phyloP scores from a whole-genome alignment of 1,284 basidiomycete species.

The Ceraceosorus guamensis region DNA sequence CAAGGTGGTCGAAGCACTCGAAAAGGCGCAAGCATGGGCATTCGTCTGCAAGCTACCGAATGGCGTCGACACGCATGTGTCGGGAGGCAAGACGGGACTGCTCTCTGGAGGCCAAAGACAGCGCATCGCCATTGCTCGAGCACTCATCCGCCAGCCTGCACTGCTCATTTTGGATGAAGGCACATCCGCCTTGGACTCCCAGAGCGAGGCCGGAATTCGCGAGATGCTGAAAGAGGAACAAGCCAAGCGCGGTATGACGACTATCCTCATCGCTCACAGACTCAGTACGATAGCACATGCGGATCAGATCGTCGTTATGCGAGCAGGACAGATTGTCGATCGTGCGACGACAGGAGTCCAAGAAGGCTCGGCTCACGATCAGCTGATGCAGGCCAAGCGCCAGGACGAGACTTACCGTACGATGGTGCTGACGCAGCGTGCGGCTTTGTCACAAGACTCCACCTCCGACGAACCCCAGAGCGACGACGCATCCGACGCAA shows the following conservation, averaged over 20 bases:
- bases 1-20: constrained; percentile 41
- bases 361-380: constrained; percentile 11
- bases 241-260: constrained; percentile 40
- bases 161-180: constrained; percentile 43
- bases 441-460: not conserved
- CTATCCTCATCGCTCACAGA: constrained; percentile 42
- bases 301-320: constrained; percentile 41
- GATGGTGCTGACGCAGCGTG: constrained; percentile 40
- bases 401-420: constrained; percentile 24
- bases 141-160: constrained; percentile 37
- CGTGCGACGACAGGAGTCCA: constrained; percentile 15
- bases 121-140: constrained; percentile 43
- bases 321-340: constrained; percentile 36
- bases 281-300: constrained; percentile 44
- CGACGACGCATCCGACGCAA: too few relatives aligned
- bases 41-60: constrained; percentile 48
- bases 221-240: constrained; percentile 37
- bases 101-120: constrained; percentile 45
- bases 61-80: constrained; percentile 48
- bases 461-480: too few relatives aligned
- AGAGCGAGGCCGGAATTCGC: constrained; percentile 42
- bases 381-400: constrained; percentile 22
- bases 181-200: constrained; percentile 42
- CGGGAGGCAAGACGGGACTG: constrained; percentile 48
- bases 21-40: constrained; percentile 51